Base-by-base conservation (phyloP, 176 grass and related monocot species). In the Eragrostis curvula region DNA sequence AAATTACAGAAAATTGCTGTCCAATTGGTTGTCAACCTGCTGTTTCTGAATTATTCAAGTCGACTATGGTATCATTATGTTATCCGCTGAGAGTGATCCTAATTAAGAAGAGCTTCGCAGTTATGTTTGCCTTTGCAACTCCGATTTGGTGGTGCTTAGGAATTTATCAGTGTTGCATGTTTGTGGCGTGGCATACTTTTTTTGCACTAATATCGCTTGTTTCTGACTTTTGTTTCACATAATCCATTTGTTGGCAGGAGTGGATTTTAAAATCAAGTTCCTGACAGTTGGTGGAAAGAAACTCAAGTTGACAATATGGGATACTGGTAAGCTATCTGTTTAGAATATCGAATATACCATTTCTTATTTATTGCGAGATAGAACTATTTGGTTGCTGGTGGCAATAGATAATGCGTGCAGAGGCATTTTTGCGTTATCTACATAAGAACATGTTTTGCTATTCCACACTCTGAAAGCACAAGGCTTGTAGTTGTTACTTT, bases 271-370 rank as follows among this genome's bases (percentile, higher is more conserved):
- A 72, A 96, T 96, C 77, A 95, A 95, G 79, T 82, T 88, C 78
- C 93, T 98, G 71, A 86, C 88, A 51, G 63, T 98, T 78, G 84
- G 88, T 81, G 93, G 89, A 61, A 95, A 96, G 84, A 99, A 93
- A 77, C 77, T 99, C 42, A 99, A 99, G 79, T 88, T 93, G 21
- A 99, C 93, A 25, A 96, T 99, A 86, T 96, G 96, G 96, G 96
- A 99, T 80, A 99, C 93, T 53, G 96, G 96, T 96, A 59, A 96
- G 83, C 42, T 81, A 13, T 67, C 15, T 29, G 40, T 50, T 47
- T 8, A 7, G 21, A 13, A 73, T 66, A 80, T 74, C 40, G 42
- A 74, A 40, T 11, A 59, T 15, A 45, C 11, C 8, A 64, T 28
- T 66, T n/a, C 12, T 51, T 65, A 30, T 71, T 47, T 36, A 18